Percentiles rank a stretch among this genome's conserved stretches.
These are phyloP conservation scores for Cyberlindnera euphorbiae DNA, from an alignment of 805 yeast genomes.

Conservation along the genomic window DNA sequence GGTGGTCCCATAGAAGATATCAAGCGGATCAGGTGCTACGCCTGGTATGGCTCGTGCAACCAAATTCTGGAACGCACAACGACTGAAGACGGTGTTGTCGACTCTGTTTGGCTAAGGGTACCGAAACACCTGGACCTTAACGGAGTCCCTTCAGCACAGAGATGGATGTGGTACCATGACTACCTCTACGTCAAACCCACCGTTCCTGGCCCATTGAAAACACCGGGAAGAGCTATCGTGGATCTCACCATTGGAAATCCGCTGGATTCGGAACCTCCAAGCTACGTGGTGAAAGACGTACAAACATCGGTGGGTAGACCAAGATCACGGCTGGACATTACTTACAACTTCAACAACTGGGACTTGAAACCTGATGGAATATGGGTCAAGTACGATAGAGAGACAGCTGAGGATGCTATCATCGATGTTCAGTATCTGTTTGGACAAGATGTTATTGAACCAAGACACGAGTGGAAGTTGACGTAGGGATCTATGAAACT, in stretches of 20 bases:
- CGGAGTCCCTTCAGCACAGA: constrained; percentile 9
- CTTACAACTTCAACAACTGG: constrained; percentile 35
- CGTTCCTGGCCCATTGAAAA: constrained; percentile 7
- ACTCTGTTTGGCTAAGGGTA: constrained; percentile 25
- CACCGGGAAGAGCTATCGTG: constrained; percentile 30
- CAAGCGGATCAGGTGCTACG: constrained; percentile 26
- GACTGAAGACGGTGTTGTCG: constrained; percentile 3
- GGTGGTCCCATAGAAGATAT: constrained; percentile 30
- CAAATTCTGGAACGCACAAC: constrained; percentile 18
- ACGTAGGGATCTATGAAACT: constrained; percentile 16
- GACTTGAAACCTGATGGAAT: constrained; percentile 41
- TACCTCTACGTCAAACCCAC: constrained; percentile 27
- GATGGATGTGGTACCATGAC: constrained; percentile 21
- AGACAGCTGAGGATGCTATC: constrained; percentile 30
- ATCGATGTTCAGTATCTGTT: constrained; percentile 48
- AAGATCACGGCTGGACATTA: constrained; percentile 23
- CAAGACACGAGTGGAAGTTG: constrained; percentile 52
- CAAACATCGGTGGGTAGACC: constrained; percentile 25
- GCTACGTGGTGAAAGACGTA: constrained; percentile 33
- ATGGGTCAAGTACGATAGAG: constrained; percentile 50
- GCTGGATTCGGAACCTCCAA: constrained; percentile 31
- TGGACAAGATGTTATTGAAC: constrained; percentile 53
- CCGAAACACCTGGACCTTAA: constrained; percentile 23
- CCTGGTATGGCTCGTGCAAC: constrained; percentile 28
- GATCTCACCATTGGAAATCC: constrained; percentile 41